A percentile compares a stretch with the other conserved stretches of the same genome.
phyloP scores from a whole-genome alignment of 768 basidiomycete species.

The Lactarius psammicola region DNA sequence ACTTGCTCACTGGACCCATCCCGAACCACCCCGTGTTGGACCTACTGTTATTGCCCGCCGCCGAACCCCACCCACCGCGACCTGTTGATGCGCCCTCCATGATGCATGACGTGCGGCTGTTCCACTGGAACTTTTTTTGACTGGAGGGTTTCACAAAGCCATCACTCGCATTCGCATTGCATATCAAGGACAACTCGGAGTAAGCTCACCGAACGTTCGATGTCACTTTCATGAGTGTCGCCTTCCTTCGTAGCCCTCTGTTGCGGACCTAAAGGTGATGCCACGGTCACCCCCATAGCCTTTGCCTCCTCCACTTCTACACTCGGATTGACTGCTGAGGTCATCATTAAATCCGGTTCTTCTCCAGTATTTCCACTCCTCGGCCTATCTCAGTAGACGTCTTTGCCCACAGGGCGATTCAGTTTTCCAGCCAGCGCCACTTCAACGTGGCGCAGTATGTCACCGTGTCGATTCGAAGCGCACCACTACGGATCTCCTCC shows the following conservation, averaged over 20 bases:
- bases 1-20: background rate
- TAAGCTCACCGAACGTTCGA: background rate
- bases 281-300: background rate
- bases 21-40: conserved; percentile 4
- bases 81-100: background rate
- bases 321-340: background rate
- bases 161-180: background rate
- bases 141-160: background rate
- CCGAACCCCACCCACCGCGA: conserved; percentile 16
- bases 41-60: conserved; percentile 20
- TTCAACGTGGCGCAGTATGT: conserved; percentile 11
- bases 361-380: background rate
- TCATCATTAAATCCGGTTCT: background rate
- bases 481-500: background rate
- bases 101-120: background rate
- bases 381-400: too few relatives aligned
- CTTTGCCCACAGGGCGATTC: too few relatives aligned
- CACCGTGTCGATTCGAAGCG: background rate
- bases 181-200: background rate
- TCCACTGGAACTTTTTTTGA: background rate
- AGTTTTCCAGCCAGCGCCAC: too few relatives aligned
- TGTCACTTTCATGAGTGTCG: background rate
- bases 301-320: background rate
- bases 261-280: background rate
- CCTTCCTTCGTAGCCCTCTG: background rate